Base-by-base conservation (phyloP, 176 grass and related monocot species). In the Elymus sibiricus region DNA sequence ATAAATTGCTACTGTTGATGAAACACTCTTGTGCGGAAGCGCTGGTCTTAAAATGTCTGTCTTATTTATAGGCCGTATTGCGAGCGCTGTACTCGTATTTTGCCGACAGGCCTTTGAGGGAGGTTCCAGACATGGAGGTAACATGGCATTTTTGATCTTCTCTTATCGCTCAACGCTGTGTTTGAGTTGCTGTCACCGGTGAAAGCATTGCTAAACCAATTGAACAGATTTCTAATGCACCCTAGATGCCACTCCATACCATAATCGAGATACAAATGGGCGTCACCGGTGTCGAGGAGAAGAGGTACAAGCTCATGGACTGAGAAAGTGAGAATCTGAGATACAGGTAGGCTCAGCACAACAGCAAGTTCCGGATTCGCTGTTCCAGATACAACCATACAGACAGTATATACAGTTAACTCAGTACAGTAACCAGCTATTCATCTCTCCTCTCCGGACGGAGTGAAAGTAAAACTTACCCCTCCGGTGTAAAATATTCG, bases 181-280 rank as follows among this genome's bases (percentile, higher is more conserved):
- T 79, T 4, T 39, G 27, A 28, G 11, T 42, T n/a, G n/a, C n/a
- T n/a, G n/a, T n/a, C n/a, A 44, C 15, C 16, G 17, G 10, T 13
- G 17, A 25, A 42, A 19, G 19, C 44, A 42, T 49, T 17, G 16
- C 22, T 60, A 19, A 77, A n/a, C 59, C 26, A 51, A 90, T 60
- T 19, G 26, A 76, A 81, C 6, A 19, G 15, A 22, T 38, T 71
- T 82, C 16, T 44, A 26, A 37, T 84, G 37, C 56, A 66, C 29
- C 82, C 70, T 59, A 98, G 96, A 94, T 98, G 86, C 93, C 96
- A 32, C 86, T 98, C 35, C 96, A 95, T 76, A 98, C 93, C 69
- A 98, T 98, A 87, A 95, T 98, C 53, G 96, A 98, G 91, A 98
- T 98, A 77, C 93, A 98, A 78, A 98, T 98, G 96, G 96, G 96